Percentiles rank a stretch among this genome's conserved stretches.
Conservation (phyloP, 345 rosid species). For the Heritiera littoralis region DNA sequence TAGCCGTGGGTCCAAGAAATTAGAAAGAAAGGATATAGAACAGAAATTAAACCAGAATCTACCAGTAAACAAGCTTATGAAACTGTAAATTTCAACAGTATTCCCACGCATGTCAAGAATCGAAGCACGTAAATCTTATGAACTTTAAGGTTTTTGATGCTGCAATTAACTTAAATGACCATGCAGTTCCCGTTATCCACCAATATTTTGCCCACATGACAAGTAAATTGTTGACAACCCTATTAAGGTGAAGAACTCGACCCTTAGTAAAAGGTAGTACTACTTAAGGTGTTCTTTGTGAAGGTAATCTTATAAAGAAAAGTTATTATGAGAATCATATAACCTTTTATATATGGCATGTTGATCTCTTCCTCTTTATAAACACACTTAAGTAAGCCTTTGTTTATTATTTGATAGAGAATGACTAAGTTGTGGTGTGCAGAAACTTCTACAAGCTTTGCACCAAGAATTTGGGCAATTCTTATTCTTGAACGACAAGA, state of each 20-base stretch:
- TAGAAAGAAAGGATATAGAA: background rate
- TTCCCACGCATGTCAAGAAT: background rate
- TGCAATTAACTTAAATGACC: background rate
- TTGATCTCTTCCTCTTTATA: background rate
- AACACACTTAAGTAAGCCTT: background rate
- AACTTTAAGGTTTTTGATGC: no score
- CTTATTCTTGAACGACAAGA: background rate
- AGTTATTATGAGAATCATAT: background rate
- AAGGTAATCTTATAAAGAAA: slow-evolving; percentile 3
- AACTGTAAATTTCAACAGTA: background rate
- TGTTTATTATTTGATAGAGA: background rate
- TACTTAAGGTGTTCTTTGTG: background rate
- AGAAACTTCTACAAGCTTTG: background rate
- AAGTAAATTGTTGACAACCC: background rate
- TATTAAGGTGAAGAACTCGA: background rate
- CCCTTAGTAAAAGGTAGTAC: background rate
- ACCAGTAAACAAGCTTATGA: background rate
- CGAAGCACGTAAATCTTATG: background rate
- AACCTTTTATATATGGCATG: background rate
- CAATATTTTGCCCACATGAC: no score
- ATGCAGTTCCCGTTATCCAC: background rate
- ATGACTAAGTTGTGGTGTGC: background rate
- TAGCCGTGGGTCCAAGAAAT: background rate
- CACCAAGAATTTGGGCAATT: background rate
- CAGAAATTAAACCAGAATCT: background rate